Evolutionary conservation across 257 asterid species (phyloP), one percentile per base, ranked within the genome.

Genomic region (Scutellaria baicalensis): DNA sequence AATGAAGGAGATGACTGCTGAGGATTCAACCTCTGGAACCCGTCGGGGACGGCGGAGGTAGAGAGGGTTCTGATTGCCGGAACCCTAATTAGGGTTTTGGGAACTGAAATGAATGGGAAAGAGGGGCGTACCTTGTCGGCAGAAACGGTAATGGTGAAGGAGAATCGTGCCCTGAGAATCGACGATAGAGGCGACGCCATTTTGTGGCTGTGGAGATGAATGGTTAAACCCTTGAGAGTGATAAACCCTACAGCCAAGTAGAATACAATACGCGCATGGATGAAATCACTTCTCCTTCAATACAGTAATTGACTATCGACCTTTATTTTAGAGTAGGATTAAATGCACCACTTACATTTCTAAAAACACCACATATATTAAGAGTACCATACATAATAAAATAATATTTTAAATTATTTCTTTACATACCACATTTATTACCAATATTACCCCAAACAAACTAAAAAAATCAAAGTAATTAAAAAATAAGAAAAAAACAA

Each of bases 111-210:
- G 75, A 72, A 77, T 49, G 39, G 42, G 8, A 75, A 48, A 6
- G 76, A 71, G 21, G 56, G 69, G 64, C 83, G 80, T 43, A 80
- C 83, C 83, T 69, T 79, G 48, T 59, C 27, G 11, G 67, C 49
- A 57, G 79, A 65, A 7, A 65, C 39, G n/a, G 79, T 27, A 38
- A 62, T 1, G 55, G 75, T 39, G 66, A 68, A 63, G 76, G 86
- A 75, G 44, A 79, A 68, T 23, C 83, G 85, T 69, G 79, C 80
- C 39, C 77, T 42, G 77, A 76, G 80, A 75, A 85, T 75, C 8
- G 74, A 63, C 9, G 84, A 66, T 10, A 73, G 68, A 49, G 85
- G 72, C 0, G 83, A 80, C 75, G 86, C 90, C 90, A 85, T 85
- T 59, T 54, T 17, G 39, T 14, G 33, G 74, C 44, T 56, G 71